These are phyloP conservation scores for Phaeosphaeria sp. DNA, from an alignment of 2,329 filamentous ascomycete species.

Conservation along the genomic window DNA sequence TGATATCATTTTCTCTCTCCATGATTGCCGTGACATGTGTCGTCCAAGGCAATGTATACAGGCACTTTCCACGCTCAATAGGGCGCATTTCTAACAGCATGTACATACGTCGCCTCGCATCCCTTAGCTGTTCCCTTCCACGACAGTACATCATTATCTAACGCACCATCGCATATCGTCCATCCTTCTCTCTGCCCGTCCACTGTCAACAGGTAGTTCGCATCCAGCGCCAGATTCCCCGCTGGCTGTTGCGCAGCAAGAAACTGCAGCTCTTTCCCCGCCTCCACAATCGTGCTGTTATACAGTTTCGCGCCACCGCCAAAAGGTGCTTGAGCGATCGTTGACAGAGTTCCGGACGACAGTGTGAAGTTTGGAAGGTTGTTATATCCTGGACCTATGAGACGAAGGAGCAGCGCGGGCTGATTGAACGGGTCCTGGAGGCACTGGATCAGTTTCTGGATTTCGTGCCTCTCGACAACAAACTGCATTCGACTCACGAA, in stretches of 20 bases:
- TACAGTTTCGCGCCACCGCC: slow-evolving; percentile 34
- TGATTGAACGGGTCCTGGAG: slow-evolving; percentile 41
- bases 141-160: slow-evolving; percentile 42
- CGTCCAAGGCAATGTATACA: no score
- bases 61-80: slow-evolving; percentile 33
- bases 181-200: slow-evolving; percentile 45
- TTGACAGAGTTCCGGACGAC: slow-evolving; percentile 41
- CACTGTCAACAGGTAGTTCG: slow-evolving; percentile 48
- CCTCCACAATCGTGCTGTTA: slow-evolving; percentile 39
- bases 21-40: no score
- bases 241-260: slow-evolving; percentile 32
- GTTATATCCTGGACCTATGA: slow-evolving; percentile 47
- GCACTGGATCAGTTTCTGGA: background rate
- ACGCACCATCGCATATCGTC: slow-evolving; percentile 46
- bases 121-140: slow-evolving; percentile 46
- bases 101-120: slow-evolving; percentile 48
- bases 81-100: slow-evolving; percentile 46
- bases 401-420: slow-evolving; percentile 46
- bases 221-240: slow-evolving; percentile 44
- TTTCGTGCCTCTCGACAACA: background rate
- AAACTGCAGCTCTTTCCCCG: slow-evolving; percentile 41
- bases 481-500: slow-evolving; percentile 30
- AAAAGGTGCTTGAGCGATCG: slow-evolving; percentile 33
- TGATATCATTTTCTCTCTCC: no score
- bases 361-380: slow-evolving; percentile 50